phyloP scores from a whole-genome alignment of 2,329 filamentous ascomycete species.

The Penicillium hesseltinei region DNA sequence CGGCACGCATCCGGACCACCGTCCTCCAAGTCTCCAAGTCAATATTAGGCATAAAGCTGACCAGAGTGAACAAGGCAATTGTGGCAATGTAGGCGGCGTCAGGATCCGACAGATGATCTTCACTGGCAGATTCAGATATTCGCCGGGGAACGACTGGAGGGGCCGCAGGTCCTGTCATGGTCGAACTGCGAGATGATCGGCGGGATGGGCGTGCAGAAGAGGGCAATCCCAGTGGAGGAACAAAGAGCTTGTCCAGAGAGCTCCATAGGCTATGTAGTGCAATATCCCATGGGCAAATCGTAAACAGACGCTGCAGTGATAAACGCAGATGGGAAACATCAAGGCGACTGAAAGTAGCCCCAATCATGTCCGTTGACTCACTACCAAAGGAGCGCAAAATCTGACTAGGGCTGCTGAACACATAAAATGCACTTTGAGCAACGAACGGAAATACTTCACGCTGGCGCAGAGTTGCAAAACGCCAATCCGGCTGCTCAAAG shows the following conservation, averaged over 20 bases:
- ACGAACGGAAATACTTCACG: constrained; percentile 42
- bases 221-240: constrained; percentile 39
- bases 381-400: constrained; percentile 43
- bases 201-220: constrained; percentile 30
- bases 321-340: constrained; percentile 34
- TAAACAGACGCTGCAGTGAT: constrained; percentile 36
- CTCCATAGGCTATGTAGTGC: constrained; percentile 44
- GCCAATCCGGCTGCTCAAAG: constrained; percentile 40
- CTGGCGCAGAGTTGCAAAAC: constrained; percentile 38
- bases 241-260: constrained; percentile 40
- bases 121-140: constrained; percentile 27
- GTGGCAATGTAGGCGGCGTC: constrained; percentile 42
- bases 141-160: constrained; percentile 28
- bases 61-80: constrained; percentile 39
- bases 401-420: constrained; percentile 41
- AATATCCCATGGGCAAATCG: constrained; percentile 42
- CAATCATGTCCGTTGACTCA: constrained; percentile 8
- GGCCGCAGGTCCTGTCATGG: constrained; percentile 15
- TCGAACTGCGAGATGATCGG: constrained; percentile 32
- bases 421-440: constrained; percentile 46
- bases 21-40: constrained; percentile 39
- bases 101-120: constrained; percentile 37
- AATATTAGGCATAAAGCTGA: constrained; percentile 38
- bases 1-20: constrained; percentile 45
- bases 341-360: constrained; percentile 12